A percentile compares a stretch with the other conserved stretches of the same genome.
phyloP scores from a whole-genome alignment of 306 rosid genomes.

The Inga leiocalycina region DNA sequence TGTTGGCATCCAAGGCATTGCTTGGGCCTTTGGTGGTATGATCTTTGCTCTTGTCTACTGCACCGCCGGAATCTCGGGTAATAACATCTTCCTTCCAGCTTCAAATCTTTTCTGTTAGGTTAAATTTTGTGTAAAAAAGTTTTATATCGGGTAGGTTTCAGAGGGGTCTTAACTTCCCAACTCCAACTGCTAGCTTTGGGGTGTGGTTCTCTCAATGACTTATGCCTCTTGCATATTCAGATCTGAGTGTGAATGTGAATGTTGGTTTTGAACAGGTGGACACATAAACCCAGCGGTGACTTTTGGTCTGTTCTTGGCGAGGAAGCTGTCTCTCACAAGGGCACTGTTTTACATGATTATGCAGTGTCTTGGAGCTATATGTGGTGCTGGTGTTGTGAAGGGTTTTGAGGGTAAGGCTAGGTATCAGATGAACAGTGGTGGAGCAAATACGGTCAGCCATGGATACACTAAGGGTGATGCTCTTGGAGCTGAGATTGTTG shows the following conservation, averaged over 20 bases:
- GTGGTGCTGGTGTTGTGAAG: slow-evolving; percentile 93
- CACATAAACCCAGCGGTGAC: slow-evolving; percentile 97
- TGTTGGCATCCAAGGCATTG: slow-evolving; percentile 92
- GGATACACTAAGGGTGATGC: slow-evolving; percentile 93
- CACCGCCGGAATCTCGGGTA: slow-evolving; percentile 94
- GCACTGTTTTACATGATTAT: slow-evolving; percentile 77
- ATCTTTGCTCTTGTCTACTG: slow-evolving; percentile 93
- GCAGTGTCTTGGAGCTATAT: slow-evolving; percentile 94
- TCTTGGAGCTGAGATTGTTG: slow-evolving; percentile 89
- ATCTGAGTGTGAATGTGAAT: slow-evolving; percentile 14
- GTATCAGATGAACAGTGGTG: slow-evolving; percentile 60
- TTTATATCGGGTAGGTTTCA: no score
- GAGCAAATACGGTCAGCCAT: slow-evolving; percentile 62
- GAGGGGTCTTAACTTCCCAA: no score
- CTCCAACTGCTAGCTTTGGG: no score
- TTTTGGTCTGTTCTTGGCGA: slow-evolving; percentile 80
- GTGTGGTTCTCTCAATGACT: no score
- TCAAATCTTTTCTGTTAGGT: not conserved
- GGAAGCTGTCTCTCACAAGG: slow-evolving; percentile 81
- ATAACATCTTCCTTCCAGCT: not conserved
- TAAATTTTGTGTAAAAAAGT: not conserved
- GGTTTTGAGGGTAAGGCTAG: slow-evolving; percentile 55
- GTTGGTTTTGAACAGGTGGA: slow-evolving; percentile 59
- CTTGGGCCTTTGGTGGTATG: slow-evolving; percentile 99
- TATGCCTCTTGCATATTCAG: not conserved